A percentile compares a stretch with the other conserved stretches of the same genome.
phyloP scores from a whole-genome alignment of 2,329 filamentous ascomycete species.

The Fulvia fulva region DNA sequence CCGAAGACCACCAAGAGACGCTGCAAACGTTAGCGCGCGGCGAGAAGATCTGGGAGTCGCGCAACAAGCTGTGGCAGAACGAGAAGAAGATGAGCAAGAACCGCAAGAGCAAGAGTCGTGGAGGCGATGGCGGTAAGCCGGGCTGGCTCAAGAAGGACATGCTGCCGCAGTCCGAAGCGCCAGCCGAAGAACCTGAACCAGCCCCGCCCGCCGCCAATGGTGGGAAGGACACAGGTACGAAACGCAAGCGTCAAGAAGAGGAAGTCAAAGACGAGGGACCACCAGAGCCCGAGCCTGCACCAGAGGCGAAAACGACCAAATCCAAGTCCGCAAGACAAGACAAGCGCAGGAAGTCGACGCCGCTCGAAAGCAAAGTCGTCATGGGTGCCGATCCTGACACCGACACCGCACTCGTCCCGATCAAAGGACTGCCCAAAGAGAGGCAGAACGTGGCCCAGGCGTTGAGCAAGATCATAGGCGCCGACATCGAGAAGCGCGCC shows the following conservation, averaged over 20 bases:
- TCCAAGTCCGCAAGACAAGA: conserved; percentile 24
- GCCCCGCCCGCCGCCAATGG: conserved; percentile 3
- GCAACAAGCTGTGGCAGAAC: conserved; percentile 41
- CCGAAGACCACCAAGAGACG: conserved; percentile 76
- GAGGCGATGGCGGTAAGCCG: conserved; percentile 27
- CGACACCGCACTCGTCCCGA: conserved; percentile 33
- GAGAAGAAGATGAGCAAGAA: conserved; percentile 59
- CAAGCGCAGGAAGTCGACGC: conserved; percentile 36
- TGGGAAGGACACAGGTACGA: conserved; percentile 24
- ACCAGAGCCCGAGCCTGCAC: conserved; percentile 6
- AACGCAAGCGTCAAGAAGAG: conserved; percentile 32
- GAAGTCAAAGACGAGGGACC: conserved; percentile 15
- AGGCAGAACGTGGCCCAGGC: conserved; percentile 68
- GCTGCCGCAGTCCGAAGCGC: conserved; percentile 7
- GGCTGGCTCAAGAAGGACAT: conserved; percentile 34
- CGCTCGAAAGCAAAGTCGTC: conserved; percentile 15
- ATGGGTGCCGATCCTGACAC: conserved; percentile 24
- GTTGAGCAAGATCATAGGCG: conserved; percentile 64
- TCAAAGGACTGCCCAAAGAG: conserved; percentile 56
- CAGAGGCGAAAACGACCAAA: conserved; percentile 8
- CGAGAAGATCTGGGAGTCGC: conserved; percentile 75
- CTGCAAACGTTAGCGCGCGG: conserved; percentile 73
- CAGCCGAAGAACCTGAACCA: conserved; percentile 5
- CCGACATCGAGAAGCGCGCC: conserved; percentile 62
- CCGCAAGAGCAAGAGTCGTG: conserved; percentile 50